Evolutionary conservation across 768 basidiomycete species (phyloP).

Genomic region (Inosperma sp.): DNA sequence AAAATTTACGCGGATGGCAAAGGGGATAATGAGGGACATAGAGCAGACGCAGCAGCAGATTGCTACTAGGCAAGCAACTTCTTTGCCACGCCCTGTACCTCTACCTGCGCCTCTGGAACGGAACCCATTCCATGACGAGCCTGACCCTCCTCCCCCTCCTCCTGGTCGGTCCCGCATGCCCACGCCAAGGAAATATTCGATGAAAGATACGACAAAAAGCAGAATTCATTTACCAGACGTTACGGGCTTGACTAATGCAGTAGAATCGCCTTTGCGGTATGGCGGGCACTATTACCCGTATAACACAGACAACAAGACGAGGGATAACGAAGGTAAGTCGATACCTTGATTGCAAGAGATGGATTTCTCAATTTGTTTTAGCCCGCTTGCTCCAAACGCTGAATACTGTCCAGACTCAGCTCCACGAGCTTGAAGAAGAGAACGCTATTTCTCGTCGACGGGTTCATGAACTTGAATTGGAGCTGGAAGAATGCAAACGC

Average conservation of each 20-base stretch:
- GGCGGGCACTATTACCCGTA: slow-evolving; percentile 49
- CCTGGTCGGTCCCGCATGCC: slow-evolving; percentile 15
- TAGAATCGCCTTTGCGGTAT: slow-evolving; percentile 65
- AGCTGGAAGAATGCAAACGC: slow-evolving; percentile 79
- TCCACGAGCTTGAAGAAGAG: slow-evolving; percentile 73
- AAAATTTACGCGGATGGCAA: slow-evolving; percentile 57
- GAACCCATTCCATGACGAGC: slow-evolving; percentile 38
- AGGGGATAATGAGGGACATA: slow-evolving; percentile 41
- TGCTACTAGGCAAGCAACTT: slow-evolving; percentile 1
- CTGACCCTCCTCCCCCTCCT: slow-evolving; percentile 9
- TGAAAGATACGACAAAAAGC: slow-evolving; percentile 27
- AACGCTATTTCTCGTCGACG: slow-evolving; percentile 77
- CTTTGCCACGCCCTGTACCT: slow-evolving; percentile 10
- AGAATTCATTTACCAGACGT: slow-evolving; percentile 72
- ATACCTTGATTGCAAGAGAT: neutral
- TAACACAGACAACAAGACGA: slow-evolving; percentile 41
- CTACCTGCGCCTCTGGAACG: slow-evolving; percentile 20
- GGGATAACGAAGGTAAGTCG: slow-evolving; percentile 61
- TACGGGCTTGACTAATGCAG: slow-evolving; percentile 76
- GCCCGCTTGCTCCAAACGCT: slow-evolving; percentile 61
- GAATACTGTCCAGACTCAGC: slow-evolving; percentile 57
- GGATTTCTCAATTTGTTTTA: slow-evolving; percentile 20
- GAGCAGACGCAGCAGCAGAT: slow-evolving; percentile 19
- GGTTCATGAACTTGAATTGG: slow-evolving; percentile 82
- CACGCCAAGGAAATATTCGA: slow-evolving; percentile 19